Conservation (phyloP, 768 basidiomycete genomes). For the Boletus huronensis region DNA sequence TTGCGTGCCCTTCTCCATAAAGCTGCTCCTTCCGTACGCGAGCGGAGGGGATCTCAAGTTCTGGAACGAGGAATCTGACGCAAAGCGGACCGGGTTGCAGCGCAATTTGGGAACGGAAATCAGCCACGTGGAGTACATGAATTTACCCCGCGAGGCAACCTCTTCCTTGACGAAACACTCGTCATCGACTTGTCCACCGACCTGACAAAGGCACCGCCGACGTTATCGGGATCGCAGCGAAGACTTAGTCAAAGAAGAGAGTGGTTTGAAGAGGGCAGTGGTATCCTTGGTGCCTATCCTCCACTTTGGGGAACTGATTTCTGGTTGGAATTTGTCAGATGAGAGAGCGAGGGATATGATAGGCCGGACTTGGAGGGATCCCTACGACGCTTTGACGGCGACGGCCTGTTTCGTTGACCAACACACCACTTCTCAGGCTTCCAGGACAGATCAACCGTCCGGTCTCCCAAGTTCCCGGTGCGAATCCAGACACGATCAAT, state of each 20-base stretch:
- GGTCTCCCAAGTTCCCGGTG: background rate
- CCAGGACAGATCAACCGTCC: background rate
- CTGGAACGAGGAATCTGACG: background rate
- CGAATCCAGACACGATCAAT: background rate
- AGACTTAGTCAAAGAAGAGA: no score
- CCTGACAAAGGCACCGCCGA: background rate
- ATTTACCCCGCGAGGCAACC: background rate
- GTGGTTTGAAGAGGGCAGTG: background rate
- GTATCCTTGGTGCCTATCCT: background rate
- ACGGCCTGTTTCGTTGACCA: background rate
- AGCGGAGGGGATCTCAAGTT: background rate
- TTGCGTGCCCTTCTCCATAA: background rate
- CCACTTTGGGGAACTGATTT: background rate
- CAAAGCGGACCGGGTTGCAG: background rate
- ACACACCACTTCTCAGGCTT: background rate
- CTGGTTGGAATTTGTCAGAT: background rate
- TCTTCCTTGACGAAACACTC: background rate
- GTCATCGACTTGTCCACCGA: no score
- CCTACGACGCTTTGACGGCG: background rate
- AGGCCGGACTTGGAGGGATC: background rate
- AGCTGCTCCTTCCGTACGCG: background rate
- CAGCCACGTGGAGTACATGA: background rate
- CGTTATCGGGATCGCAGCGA: background rate
- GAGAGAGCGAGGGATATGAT: background rate
- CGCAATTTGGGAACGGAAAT: background rate